Percentiles rank a stretch among this genome's conserved stretches.
Evolutionary conservation across 108 stramenopile species (phyloP).

Genomic region (Seminavis robusta): DNA sequence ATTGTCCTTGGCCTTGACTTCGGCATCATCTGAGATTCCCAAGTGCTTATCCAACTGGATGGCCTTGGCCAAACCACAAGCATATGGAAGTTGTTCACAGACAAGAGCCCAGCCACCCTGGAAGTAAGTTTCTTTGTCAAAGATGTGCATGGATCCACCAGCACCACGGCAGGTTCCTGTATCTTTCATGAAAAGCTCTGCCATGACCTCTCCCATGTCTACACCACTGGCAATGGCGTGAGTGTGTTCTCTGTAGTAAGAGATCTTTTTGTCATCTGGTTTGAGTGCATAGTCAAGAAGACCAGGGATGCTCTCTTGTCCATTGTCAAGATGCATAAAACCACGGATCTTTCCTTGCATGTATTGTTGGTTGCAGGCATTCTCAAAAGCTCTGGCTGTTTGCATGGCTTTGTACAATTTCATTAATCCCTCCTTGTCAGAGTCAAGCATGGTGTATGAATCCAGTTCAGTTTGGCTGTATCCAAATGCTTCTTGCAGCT

Average conservation of each 20-base stretch:
- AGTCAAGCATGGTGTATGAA: slow-evolving; percentile 58
- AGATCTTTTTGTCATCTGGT: slow-evolving; percentile 92
- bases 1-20: slow-evolving; percentile 74
- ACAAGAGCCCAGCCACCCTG: slow-evolving; percentile 99
- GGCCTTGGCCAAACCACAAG: slow-evolving; percentile 92
- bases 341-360: slow-evolving; percentile 98
- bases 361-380: slow-evolving; percentile 98
- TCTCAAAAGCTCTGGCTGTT: slow-evolving; percentile 92
- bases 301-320: slow-evolving; percentile 95
- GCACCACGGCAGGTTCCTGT: slow-evolving; percentile 97
- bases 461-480: slow-evolving; percentile 67
- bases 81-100: slow-evolving; percentile 95
- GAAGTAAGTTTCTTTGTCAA: slow-evolving; percentile 89
- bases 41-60: slow-evolving; percentile 91
- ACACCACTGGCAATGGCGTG: slow-evolving; percentile 96
- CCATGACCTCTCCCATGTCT: slow-evolving; percentile 89
- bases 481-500: slow-evolving; percentile 71
- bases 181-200: slow-evolving; percentile 96
- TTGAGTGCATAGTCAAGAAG: slow-evolving; percentile 92
- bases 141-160: slow-evolving; percentile 99
- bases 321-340: slow-evolving; percentile 99
- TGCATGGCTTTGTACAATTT: slow-evolving; percentile 87
- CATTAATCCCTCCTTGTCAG: slow-evolving; percentile 73
- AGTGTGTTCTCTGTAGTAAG: slow-evolving; percentile 98
- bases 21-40: slow-evolving; percentile 83